Evolutionary conservation across 495 filamentous ascomycete genomes (phyloP).

Genomic region (Tuber magnatum): DNA sequence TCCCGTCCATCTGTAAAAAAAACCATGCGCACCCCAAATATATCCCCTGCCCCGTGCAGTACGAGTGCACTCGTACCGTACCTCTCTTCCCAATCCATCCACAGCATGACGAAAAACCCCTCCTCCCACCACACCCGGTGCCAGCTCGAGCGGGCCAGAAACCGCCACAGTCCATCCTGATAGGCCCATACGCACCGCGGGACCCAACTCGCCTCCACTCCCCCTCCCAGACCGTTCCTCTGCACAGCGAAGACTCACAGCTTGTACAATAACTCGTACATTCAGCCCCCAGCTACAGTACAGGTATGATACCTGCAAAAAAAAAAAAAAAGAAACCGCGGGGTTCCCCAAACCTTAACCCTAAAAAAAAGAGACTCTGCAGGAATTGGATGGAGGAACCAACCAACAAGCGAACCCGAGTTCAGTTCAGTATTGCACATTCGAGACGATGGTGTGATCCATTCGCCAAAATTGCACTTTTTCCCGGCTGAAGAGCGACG

Average conservation of each 20-base stretch:
- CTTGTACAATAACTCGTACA: no score
- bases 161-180: not conserved
- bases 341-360: not conserved
- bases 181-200: not conserved
- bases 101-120: not conserved
- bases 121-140: no score
- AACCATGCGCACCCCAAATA: not conserved
- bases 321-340: no score
- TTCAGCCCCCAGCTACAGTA: not conserved
- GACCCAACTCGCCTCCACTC: not conserved
- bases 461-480: not conserved
- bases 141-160: not conserved
- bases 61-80: no score
- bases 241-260: not conserved
- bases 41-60: not conserved
- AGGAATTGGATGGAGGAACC: not conserved
- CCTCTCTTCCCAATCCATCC: not conserved
- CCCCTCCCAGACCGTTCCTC: not conserved
- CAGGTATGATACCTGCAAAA: not conserved
- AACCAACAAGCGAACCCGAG: not conserved
- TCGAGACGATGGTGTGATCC: not conserved
- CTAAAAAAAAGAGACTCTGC: not conserved
- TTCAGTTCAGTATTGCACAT: no score
- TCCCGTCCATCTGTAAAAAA: not conserved
- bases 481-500: not conserved